Conservation (phyloP, 345 rosid genomes). For the Populus simonii region DNA sequence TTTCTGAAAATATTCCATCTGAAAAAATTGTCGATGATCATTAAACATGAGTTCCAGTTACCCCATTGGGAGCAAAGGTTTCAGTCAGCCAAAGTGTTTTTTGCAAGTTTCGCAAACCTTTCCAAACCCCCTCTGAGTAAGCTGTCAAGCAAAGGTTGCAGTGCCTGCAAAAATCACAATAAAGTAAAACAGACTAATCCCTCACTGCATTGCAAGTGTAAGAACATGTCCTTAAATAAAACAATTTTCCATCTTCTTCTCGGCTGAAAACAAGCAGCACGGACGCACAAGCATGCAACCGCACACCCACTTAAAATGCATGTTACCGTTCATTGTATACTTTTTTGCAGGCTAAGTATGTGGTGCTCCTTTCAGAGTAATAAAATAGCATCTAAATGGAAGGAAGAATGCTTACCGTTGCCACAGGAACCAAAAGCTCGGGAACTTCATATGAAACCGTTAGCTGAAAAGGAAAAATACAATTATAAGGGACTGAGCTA, state of each 20-base stretch:
- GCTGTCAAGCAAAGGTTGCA: slow-evolving; percentile 76
- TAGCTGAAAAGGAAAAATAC: slow-evolving; percentile 50
- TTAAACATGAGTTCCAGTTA: neutral
- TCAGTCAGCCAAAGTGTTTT: slow-evolving; percentile 22
- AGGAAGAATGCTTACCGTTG: slow-evolving; percentile 55
- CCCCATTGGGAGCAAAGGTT: neutral
- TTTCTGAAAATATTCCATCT: neutral
- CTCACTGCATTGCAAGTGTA: slow-evolving; percentile 1
- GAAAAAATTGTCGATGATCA: neutral
- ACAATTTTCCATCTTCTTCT: neutral
- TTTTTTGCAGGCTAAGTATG: neutral
- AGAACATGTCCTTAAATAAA: too few species aligned
- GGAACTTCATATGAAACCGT: slow-evolving; percentile 96
- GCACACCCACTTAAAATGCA: neutral
- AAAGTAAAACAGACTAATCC: neutral
- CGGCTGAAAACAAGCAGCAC: neutral
- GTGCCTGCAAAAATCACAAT: slow-evolving; percentile 46
- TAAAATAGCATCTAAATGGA: neutral
- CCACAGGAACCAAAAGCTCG: slow-evolving; percentile 65
- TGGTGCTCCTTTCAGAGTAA: neutral
- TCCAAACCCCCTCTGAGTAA: slow-evolving; percentile 63
- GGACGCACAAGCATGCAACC: neutral
- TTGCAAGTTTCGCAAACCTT: slow-evolving; percentile 52
- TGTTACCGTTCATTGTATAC: neutral
- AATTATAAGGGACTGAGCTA: neutral